Base-by-base conservation (phyloP, 345 rosid species). In the Trapa bicornis region DNA sequence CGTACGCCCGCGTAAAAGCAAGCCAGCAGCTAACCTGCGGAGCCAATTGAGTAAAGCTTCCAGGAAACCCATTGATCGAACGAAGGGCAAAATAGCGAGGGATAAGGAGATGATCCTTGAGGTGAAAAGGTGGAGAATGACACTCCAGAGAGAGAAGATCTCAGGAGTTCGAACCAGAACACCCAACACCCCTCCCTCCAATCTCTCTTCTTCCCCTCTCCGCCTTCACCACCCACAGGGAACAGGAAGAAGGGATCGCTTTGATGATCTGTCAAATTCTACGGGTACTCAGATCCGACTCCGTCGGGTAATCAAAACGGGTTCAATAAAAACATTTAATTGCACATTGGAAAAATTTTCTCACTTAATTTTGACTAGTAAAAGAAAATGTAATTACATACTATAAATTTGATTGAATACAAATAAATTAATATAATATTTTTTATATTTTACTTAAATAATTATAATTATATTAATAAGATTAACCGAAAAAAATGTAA, bases 1-100 rank as follows among this genome's bases (percentile, higher is more conserved):
- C 6, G 45, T 36, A 68, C 15, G 37, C 12, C 13, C 32, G 9
- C 16, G 33, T 16, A 14, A 42, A 61, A 5, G 17, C 16, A 33
- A 32, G 33, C 12, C 10, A 22, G 29, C 42, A 13, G 42, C 65
- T 53, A 35, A 72, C 75, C 75, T 72, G 65, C 75, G 67, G 32
- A 72, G 70, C 75, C 75, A 72, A 53, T 66, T 67, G 65, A 72
- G 75, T 38, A 72, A 32, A 15, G 70, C 67, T 43, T 72, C 75
- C 61, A 69, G 50, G 66, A 72, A 66, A 67, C 75, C 70, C 75
- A 72, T 72, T 17, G 67, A 42, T 22, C 17, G 42, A n/a, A 16
- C 15, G 22, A 39, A 2, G 33, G n/a, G 66, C 45, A 38, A 63
- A 41, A 22, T 12, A 64, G 29, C 60, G 32, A 4, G 17, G 37